Evolutionary conservation across 257 asterid species (phyloP).

Genomic region (Jaltomata sinuosa): DNA sequence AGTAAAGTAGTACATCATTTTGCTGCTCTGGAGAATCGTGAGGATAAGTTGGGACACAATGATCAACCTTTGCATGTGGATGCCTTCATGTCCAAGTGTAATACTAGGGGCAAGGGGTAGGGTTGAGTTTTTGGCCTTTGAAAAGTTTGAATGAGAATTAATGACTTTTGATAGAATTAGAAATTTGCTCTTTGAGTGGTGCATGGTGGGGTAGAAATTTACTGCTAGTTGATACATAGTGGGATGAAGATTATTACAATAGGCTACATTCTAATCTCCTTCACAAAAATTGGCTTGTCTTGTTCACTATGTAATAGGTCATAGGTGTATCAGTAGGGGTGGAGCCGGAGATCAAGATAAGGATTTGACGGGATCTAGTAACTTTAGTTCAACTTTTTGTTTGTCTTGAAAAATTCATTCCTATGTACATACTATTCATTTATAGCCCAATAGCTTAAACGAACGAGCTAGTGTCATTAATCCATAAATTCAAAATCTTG

Average conservation of each 20-base stretch:
- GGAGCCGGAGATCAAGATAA: too few relatives aligned
- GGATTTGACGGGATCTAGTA: too few relatives aligned
- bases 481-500: too few relatives aligned
- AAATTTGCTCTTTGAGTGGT: neutral
- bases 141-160: neutral
- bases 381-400: too few relatives aligned
- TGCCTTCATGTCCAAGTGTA: neutral
- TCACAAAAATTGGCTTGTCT: neutral
- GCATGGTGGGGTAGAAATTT: neutral
- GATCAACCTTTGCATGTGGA: neutral
- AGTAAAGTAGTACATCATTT: neutral
- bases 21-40: neutral
- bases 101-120: too few relatives aligned
- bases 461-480: too few relatives aligned
- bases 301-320: neutral
- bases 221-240: neutral
- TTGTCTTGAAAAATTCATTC: too few relatives aligned
- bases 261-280: neutral
- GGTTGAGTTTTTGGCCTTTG: neutral
- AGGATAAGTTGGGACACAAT: neutral
- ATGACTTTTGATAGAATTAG: neutral
- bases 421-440: too few relatives aligned
- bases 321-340: neutral
- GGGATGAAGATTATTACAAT: neutral
- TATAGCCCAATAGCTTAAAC: too few relatives aligned